Percentiles rank a stretch among this genome's conserved stretches.
phyloP scores from a whole-genome alignment of 2,329 filamentous ascomycete species.

The Colletotrichum karsti region DNA sequence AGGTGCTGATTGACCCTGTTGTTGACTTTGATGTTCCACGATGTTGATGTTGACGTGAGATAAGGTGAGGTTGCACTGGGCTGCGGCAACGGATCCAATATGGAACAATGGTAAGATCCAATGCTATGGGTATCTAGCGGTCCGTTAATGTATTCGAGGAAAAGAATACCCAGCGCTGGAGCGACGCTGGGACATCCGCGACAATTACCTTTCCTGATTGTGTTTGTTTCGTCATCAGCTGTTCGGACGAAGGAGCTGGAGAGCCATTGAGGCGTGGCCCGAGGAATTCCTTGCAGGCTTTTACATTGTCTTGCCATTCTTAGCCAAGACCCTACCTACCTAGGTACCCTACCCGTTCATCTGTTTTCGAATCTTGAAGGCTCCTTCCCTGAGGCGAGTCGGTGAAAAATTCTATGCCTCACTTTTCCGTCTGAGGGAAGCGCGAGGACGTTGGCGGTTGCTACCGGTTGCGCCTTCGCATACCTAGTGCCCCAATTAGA shows the following conservation, averaged over 20 bases:
- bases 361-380: not conserved
- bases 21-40: too few relatives aligned
- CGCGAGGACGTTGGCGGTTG: not conserved
- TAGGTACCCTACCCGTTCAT: conserved; percentile 16
- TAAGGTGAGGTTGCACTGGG: not conserved
- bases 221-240: conserved; percentile 1
- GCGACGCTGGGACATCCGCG: not conserved
- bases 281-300: not conserved
- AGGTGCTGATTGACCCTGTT: too few relatives aligned
- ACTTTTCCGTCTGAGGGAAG: not conserved
- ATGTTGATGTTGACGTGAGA: too few relatives aligned
- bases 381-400: not conserved
- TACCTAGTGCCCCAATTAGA: too few relatives aligned
- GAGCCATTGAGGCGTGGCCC: not conserved
- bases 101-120: not conserved
- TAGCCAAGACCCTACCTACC: not conserved
- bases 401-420: not conserved
- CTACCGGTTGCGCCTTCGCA: not conserved
- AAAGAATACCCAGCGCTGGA: not conserved
- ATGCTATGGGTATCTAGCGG: not conserved
- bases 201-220: not conserved
- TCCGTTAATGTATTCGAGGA: conserved; percentile 10
- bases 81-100: not conserved
- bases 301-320: not conserved
- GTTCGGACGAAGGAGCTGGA: conserved; percentile 9